A percentile compares a stretch with the other conserved stretches of the same genome.
These are phyloP conservation scores for Ustilago cynodontis DNA, from an alignment of 1,284 basidiomycete species.

Conservation along the genomic window DNA sequence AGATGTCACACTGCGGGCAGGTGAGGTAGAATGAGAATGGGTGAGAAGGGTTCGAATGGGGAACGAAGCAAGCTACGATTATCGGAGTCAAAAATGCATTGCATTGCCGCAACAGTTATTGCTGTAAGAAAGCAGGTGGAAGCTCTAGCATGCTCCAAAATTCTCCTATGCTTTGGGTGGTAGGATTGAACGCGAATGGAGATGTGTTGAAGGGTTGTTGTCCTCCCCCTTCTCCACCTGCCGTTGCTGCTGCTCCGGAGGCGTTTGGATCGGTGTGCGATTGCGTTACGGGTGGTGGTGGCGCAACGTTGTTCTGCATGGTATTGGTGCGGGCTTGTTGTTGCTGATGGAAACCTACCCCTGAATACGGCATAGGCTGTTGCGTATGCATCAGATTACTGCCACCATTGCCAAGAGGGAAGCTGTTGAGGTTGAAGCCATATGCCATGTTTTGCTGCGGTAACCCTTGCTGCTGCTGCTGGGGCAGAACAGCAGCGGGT, in stretches of 20 bases:
- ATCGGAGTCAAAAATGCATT: neutral
- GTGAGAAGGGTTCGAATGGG: no score
- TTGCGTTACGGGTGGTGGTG: no score
- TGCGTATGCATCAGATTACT: neutral
- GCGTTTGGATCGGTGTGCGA: no score
- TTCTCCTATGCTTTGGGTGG: constrained; percentile 45
- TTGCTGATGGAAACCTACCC: constrained; percentile 3
- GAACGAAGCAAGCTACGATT: neutral
- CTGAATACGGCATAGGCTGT: neutral
- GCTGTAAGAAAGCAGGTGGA: constrained; percentile 53
- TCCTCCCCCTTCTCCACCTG: neutral
- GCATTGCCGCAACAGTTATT: neutral
- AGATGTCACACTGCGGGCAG: no score
- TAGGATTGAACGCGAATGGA: constrained; percentile 51
- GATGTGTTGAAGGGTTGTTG: constrained; percentile 28
- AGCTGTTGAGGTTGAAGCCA: constrained; percentile 12
- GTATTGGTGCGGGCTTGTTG: neutral
- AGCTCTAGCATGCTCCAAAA: constrained; percentile 59
- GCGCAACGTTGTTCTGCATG: neutral
- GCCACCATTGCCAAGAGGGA: neutral
- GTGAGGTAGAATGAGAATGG: no score
- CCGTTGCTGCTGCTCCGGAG: constrained; percentile 5
- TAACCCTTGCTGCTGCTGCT: constrained; percentile 1
- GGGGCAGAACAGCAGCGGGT: neutral
- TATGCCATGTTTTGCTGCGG: neutral